Base-by-base conservation (phyloP, 768 basidiomycete species). In the Naganishia randhawae region DNA sequence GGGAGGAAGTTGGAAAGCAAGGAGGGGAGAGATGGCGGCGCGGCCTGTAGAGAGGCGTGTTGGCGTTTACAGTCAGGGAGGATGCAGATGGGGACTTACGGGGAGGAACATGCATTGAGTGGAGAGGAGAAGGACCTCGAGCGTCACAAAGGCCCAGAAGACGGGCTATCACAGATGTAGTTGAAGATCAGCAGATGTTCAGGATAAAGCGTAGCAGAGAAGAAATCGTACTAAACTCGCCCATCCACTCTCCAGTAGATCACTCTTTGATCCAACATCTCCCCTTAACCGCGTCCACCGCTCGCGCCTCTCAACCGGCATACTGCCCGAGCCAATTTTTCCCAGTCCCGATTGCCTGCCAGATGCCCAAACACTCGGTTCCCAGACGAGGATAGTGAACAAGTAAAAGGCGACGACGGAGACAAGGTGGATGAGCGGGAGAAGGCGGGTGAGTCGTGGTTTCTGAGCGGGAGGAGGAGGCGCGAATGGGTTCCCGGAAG, bases 81-180 rank as follows among this genome's bases (percentile, higher is more conserved):
- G 45, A 61, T 33, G 33, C 61, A 16, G 54, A 42, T 7, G 45
- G 48, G 22, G 41, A 71, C 77, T 63, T 51, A 79, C 80, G 50
- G 74, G 74, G 71, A 79, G 71, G 41, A 81, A 71, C 61, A 80
- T 69, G 71, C 77, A 72, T 45, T 79, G 70, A 0, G 77, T 79
- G 13, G 77, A 79, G 61, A 79, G 78, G 0, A 81, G 73, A 25
- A 81, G 74, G 16, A 80, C 71, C 53, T 79, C 75, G 25, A 81
- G 39, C 3, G 78, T 80, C 0, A 75, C 72, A 64, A 80, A 81
- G 1, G 79, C 78, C 78, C 78, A 81, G 68, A 81, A 80, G 13
- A 81, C 68, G 17, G 80, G 79, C 80, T 81, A 42, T n/a, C 39
- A 16, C 16, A 57, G 17, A 27, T 9, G n/a, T 11, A 25, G 35